Conservation (phyloP, 345 rosid species). For the thale cress (Arabidopsis thaliana) region TAIR10.1 NC_003076.8:24556001-24556500, state of each 20-base stretch:
- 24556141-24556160: conserved; percentile 80
- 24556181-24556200: conserved; percentile 68
- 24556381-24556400: conserved; percentile 71
- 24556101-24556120: conserved; percentile 70
- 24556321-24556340: conserved; percentile 65
- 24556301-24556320: conserved; percentile 69
- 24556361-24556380: conserved; percentile 69
- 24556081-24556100: conserved; percentile 76
- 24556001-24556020: conserved; percentile 56
- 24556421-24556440: conserved; percentile 64
- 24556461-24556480: conserved; percentile 61
- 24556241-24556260: conserved; percentile 44
- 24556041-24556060: conserved; percentile 60
- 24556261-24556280: conserved; percentile 68
- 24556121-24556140: conserved; percentile 75
- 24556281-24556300: conserved; percentile 65
- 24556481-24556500: conserved; percentile 59
- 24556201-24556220: conserved; percentile 69
- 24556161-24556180: conserved; percentile 58
- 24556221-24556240: conserved; percentile 55
- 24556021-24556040: conserved; percentile 57
- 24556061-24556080: conserved; percentile 66
- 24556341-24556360: conserved; percentile 69
- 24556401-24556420: conserved; percentile 47
- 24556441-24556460: conserved; percentile 65